These are phyloP conservation scores for Candida maesae DNA, from an alignment of 805 yeast genomes.

Conservation along the genomic window DNA sequence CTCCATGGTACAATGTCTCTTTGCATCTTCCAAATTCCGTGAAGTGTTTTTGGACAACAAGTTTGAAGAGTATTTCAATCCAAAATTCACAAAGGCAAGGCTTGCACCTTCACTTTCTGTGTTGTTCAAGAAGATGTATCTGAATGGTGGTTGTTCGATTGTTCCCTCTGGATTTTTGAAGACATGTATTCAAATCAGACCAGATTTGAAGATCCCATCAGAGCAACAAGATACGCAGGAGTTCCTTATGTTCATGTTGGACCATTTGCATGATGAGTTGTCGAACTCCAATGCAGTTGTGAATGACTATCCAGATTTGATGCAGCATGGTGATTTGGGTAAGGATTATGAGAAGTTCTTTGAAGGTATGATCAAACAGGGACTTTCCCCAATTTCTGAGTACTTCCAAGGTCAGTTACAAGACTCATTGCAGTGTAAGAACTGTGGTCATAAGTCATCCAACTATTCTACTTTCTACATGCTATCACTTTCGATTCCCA, in stretches of 20 bases:
- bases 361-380: slow-evolving; percentile 49
- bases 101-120: slow-evolving; percentile 50
- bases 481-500: slow-evolving; percentile 61
- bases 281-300: slow-evolving; percentile 36
- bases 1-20: slow-evolving; percentile 66
- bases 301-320: slow-evolving; percentile 35
- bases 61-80: slow-evolving; percentile 41
- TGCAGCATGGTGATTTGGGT: slow-evolving; percentile 34
- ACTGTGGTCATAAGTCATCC: slow-evolving; percentile 58
- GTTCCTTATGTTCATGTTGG: slow-evolving; percentile 61
- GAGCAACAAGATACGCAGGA: slow-evolving; percentile 86
- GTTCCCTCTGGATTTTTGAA: slow-evolving; percentile 64
- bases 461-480: slow-evolving; percentile 62
- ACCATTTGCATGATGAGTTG: slow-evolving; percentile 66
- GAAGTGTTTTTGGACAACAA: slow-evolving; percentile 42
- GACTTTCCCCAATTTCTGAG: slow-evolving; percentile 62
- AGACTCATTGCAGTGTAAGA: slow-evolving; percentile 55
- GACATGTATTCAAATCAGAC: slow-evolving; percentile 48
- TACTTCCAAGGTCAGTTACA: slow-evolving; percentile 73
- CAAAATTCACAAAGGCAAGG: slow-evolving; percentile 25
- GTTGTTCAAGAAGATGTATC: slow-evolving; percentile 53
- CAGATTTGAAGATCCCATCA: slow-evolving; percentile 63
- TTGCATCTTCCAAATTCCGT: slow-evolving; percentile 49
- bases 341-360: slow-evolving; percentile 64
- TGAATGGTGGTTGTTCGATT: slow-evolving; percentile 56